These are phyloP conservation scores for Diplocarpon mali DNA, from an alignment of 2,329 filamentous ascomycete species.

Conservation along the genomic window DNA sequence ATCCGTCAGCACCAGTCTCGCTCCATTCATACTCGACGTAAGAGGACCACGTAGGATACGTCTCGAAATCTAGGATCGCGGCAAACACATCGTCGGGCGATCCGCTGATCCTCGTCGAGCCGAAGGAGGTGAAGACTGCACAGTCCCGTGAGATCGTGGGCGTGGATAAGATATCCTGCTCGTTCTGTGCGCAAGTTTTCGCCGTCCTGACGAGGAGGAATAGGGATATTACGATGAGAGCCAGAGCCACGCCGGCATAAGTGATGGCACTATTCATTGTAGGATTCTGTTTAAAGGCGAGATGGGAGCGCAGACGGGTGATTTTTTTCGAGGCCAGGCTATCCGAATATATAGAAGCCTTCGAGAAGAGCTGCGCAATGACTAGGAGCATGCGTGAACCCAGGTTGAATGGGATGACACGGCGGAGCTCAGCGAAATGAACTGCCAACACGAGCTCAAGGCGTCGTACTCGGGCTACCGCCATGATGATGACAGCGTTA, in stretches of 20 bases:
- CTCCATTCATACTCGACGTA: slow-evolving; percentile 14
- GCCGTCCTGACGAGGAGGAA: slow-evolving; percentile 10
- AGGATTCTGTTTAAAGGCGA: too few species aligned
- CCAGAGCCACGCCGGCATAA: background rate
- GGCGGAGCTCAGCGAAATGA: too few species aligned
- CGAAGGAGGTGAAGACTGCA: slow-evolving; percentile 12
- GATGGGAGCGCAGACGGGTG: too few species aligned
- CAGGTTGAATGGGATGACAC: too few species aligned
- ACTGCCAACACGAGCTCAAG: too few species aligned
- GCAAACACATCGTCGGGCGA: slow-evolving; percentile 16
- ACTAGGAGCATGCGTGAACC: too few species aligned
- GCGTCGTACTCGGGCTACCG: too few species aligned
- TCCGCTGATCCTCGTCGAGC: slow-evolving; percentile 13
- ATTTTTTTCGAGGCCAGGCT: too few species aligned
- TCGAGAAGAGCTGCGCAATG: too few species aligned
- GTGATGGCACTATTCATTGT: background rate
- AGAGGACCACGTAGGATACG: slow-evolving; percentile 7
- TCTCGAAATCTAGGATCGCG: slow-evolving; percentile 11
- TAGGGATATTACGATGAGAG: background rate
- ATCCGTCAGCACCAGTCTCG: slow-evolving; percentile 5
- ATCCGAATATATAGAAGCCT: too few species aligned
- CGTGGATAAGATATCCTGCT: slow-evolving; percentile 8
- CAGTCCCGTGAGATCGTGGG: slow-evolving; percentile 9
- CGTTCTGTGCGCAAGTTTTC: slow-evolving; percentile 4
- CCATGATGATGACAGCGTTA: too few species aligned